Percentiles rank a stretch among this genome's conserved stretches.
phyloP scores from a whole-genome alignment of 2,329 filamentous ascomycete species.

The Huntiella abstrusa region DNA sequence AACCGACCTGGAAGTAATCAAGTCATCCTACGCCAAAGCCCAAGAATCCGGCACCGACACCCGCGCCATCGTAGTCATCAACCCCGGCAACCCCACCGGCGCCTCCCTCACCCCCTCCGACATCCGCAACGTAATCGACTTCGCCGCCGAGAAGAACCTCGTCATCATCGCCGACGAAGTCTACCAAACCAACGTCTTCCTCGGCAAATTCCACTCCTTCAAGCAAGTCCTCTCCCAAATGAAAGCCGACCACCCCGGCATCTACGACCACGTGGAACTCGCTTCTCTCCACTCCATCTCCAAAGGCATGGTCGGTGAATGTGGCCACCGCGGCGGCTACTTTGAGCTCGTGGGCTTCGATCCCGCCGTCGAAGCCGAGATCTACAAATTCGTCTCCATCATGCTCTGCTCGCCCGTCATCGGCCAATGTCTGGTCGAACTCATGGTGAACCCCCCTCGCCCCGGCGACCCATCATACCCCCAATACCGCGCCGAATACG shows the following conservation, averaged over 20 bases:
- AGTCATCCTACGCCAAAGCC: slow-evolving; percentile 53
- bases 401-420: slow-evolving; percentile 89
- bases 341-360: slow-evolving; percentile 92
- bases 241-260: slow-evolving; percentile 53
- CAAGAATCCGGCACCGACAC: slow-evolving; percentile 64
- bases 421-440: slow-evolving; percentile 87
- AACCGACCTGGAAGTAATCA: slow-evolving; percentile 67
- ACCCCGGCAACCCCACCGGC: slow-evolving; percentile 93
- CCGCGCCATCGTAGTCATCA: slow-evolving; percentile 89
- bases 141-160: slow-evolving; percentile 68
- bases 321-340: slow-evolving; percentile 91
- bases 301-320: slow-evolving; percentile 98
- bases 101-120: slow-evolving; percentile 64
- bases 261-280: slow-evolving; percentile 73
- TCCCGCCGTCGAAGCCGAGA: slow-evolving; percentile 66
- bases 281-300: slow-evolving; percentile 83
- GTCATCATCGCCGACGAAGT: slow-evolving; percentile 93
- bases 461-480: slow-evolving; percentile 67
- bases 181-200: slow-evolving; percentile 97
- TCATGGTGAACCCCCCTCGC: slow-evolving; percentile 92
- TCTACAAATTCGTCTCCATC: slow-evolving; percentile 98
- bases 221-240: slow-evolving; percentile 70
- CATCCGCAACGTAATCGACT: slow-evolving; percentile 67
- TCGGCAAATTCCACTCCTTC: slow-evolving; percentile 88
- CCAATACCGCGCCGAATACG: slow-evolving; percentile 73